Evolutionary conservation across 805 yeast species (phyloP).

Genomic region (Isabelozyma gotoi): DNA sequence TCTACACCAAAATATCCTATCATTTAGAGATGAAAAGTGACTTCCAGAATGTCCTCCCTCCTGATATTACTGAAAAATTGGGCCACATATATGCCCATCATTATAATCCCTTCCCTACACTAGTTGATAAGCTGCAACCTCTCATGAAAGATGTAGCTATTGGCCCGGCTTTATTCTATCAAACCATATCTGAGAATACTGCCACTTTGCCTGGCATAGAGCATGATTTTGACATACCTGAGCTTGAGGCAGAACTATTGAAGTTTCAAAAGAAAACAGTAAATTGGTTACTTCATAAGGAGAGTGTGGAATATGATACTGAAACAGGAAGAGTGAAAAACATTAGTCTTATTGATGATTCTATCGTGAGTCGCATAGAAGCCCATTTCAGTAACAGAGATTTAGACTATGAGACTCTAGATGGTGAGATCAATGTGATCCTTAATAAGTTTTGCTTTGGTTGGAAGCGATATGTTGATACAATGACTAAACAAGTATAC

Average conservation of each 20-base stretch:
- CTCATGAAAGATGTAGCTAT: background rate
- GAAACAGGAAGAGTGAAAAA: conserved; percentile 1
- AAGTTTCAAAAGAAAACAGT: conserved; percentile 56
- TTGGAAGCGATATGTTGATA: conserved; percentile 34
- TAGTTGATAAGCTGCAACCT: too few species aligned
- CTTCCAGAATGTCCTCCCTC: conserved; percentile 15
- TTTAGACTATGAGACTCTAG: conserved; percentile 11
- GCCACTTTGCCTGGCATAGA: conserved; percentile 15
- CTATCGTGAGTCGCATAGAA: background rate
- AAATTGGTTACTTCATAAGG: conserved; percentile 55
- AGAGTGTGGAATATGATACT: conserved; percentile 40
- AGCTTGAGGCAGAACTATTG: conserved; percentile 42
- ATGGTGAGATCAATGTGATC: conserved; percentile 21
- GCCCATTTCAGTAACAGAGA: background rate
- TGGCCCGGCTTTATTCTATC: conserved; percentile 40
- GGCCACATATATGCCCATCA: background rate
- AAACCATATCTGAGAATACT: conserved; percentile 48
- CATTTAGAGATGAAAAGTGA: conserved; percentile 13
- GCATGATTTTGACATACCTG: conserved; percentile 34
- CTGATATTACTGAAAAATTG: conserved; percentile 15
- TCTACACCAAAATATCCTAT: conserved; percentile 12
- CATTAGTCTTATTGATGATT: background rate
- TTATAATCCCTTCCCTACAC: background rate
- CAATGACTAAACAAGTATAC: conserved; percentile 8
- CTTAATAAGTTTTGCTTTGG: conserved; percentile 53